Conservation (phyloP, 139 green algal species). For the Axilococcus clingmanii region DNA sequence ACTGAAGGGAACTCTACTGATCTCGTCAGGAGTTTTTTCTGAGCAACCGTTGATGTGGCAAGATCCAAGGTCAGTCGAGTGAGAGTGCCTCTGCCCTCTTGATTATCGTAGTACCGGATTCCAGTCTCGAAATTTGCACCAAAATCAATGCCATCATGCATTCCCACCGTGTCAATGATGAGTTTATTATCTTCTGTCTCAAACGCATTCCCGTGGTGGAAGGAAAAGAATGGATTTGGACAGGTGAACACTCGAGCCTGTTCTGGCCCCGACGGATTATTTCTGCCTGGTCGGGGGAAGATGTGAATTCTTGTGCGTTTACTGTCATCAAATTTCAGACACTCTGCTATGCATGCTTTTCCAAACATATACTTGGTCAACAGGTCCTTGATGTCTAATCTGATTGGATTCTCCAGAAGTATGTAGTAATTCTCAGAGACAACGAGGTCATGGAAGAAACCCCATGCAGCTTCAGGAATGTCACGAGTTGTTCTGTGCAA, state of each 20-base stretch:
- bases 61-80: constrained; percentile 21
- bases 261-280: background rate
- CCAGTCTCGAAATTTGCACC: constrained; percentile 14
- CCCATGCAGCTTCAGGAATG: constrained; percentile 28
- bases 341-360: constrained; percentile 39
- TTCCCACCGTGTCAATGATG: constrained; percentile 23
- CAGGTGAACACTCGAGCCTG: constrained; percentile 1
- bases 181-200: constrained; percentile 11
- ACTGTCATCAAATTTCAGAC: constrained; percentile 15
- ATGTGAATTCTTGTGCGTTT: constrained; percentile 30
- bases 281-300: constrained; percentile 20
- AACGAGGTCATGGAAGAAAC: constrained; percentile 42
- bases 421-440: constrained; percentile 45
- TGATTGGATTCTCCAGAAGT: constrained; percentile 36
- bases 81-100: constrained; percentile 15
- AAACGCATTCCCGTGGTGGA: constrained; percentile 29
- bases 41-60: constrained; percentile 7
- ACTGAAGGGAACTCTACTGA: constrained; percentile 31
- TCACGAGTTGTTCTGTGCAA: constrained; percentile 4
- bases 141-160: constrained; percentile 18
- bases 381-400: constrained; percentile 30
- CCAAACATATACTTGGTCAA: constrained; percentile 30
- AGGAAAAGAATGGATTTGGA: constrained; percentile 16
- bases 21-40: constrained; percentile 20
- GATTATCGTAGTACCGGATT: constrained; percentile 10